Percentiles rank a stretch among this genome's conserved stretches.
These are phyloP conservation scores for Volvox carteri DNA, from an alignment of 163 green algal genomes.

Conservation along the genomic window DNA sequence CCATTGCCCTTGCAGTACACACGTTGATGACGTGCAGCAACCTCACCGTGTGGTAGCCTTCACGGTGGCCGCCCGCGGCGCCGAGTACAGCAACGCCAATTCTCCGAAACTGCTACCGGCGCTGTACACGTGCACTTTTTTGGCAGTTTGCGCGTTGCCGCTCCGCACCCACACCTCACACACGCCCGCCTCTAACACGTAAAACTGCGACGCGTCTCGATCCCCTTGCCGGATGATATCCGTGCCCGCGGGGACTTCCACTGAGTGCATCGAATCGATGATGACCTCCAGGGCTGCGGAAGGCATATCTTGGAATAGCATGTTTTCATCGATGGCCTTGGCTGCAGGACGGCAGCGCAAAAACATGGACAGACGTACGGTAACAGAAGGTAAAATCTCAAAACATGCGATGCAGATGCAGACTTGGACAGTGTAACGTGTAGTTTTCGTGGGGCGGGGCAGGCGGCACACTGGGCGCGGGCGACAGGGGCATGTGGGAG, in stretches of 20 bases:
- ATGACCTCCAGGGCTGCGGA: constrained; percentile 83
- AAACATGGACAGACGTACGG: no score
- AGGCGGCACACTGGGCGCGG: no score
- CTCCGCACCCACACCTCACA: constrained; percentile 66
- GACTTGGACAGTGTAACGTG: no score
- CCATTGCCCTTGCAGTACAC: no score
- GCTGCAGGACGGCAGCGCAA: constrained; percentile 57
- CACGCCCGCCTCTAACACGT: constrained; percentile 83
- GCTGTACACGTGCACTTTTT: constrained; percentile 63
- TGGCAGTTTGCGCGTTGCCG: constrained; percentile 34
- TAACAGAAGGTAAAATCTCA: no score
- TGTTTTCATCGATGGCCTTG: constrained; percentile 80
- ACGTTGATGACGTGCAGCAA: not conserved
- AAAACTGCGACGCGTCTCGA: constrained; percentile 85
- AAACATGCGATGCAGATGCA: no score
- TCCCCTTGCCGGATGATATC: constrained; percentile 93
- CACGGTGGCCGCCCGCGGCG: constrained; percentile 90
- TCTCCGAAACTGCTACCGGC: constrained; percentile 88
- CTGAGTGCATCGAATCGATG: constrained; percentile 85
- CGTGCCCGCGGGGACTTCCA: constrained; percentile 70
- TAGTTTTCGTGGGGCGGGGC: no score
- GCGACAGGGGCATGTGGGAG: no score
- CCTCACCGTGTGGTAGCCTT: constrained; percentile 66
- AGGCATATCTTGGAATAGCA: constrained; percentile 90
- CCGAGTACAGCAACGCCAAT: constrained; percentile 91